These are phyloP conservation scores for Entomophthora muscae DNA, from an alignment of 371 early-diverging fungal genomes.

Conservation along the genomic window DNA sequence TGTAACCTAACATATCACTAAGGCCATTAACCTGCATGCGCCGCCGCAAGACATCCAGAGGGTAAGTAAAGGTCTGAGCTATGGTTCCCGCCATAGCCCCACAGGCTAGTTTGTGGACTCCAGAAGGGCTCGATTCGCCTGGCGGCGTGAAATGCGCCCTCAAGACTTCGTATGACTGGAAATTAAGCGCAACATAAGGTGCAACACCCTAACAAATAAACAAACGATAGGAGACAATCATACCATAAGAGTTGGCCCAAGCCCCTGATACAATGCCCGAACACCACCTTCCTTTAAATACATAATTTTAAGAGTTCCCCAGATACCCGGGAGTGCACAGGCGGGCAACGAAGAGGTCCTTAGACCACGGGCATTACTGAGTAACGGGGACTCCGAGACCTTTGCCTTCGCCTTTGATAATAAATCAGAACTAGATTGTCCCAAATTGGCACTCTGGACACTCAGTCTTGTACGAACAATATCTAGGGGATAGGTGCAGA, in stretches of 20 bases:
- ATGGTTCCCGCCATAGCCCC: conserved; percentile 82
- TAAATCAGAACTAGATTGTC: neutral
- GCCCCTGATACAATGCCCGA: conserved; percentile 63
- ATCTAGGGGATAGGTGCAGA: conserved; percentile 76
- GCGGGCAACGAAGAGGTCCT: neutral
- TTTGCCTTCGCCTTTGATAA: neutral
- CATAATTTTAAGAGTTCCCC: conserved; percentile 39
- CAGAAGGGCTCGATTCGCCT: conserved; percentile 36
- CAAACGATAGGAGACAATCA: conserved; percentile 8
- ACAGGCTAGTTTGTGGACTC: conserved; percentile 47
- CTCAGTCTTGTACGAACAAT: conserved; percentile 71
- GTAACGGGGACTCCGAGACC: neutral
- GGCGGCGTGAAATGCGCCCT: conserved; percentile 46
- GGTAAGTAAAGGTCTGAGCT: conserved; percentile 81
- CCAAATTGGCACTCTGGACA: conserved; percentile 41
- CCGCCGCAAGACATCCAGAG: conserved; percentile 70
- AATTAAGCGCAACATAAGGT: conserved; percentile 71
- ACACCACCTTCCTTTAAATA: conserved; percentile 62
- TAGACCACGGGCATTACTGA: neutral
- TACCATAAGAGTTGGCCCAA: conserved; percentile 66
- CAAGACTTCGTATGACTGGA: conserved; percentile 67
- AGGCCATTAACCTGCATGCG: conserved; percentile 78
- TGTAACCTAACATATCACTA: conserved; percentile 36
- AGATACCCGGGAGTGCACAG: conserved; percentile 37
- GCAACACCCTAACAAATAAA: conserved; percentile 41